phyloP scores from a whole-genome alignment of 1,284 basidiomycete species.

The Fomitopsis palustris region DNA sequence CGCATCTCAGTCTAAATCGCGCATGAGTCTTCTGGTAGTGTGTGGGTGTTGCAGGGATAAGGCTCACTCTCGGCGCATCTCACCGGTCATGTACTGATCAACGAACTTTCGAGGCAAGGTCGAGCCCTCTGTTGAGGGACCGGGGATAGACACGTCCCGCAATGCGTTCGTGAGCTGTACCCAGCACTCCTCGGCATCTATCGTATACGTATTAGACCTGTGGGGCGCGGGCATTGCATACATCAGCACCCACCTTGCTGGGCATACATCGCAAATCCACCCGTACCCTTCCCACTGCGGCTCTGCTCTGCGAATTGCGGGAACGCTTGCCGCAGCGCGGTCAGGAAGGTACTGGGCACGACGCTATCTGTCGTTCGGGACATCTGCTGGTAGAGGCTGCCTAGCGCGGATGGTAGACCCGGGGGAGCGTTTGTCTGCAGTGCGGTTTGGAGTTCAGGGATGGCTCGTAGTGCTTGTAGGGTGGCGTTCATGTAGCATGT shows the following conservation, averaged over 20 bases:
- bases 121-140: conserved; percentile 23
- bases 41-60: conserved; percentile 5
- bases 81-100: conserved; percentile 82
- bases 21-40: not conserved
- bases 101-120: conserved; percentile 55
- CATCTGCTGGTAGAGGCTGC: conserved; percentile 76
- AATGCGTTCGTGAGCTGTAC: conserved; percentile 80
- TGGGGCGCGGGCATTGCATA: not conserved
- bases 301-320: conserved; percentile 89
- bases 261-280: conserved; percentile 56
- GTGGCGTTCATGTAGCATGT: conserved; percentile 98
- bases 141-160: conserved; percentile 54
- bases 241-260: conserved; percentile 71
- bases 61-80: conserved; percentile 78
- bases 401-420: conserved; percentile 55
- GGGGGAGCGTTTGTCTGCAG: conserved; percentile 46
- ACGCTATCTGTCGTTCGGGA: conserved; percentile 74
- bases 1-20: conserved; percentile 60
- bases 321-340: conserved; percentile 70
- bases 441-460: conserved; percentile 83
- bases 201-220: not conserved
- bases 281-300: conserved; percentile 34
- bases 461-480: conserved; percentile 86
- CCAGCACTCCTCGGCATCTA: conserved; percentile 97
- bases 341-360: conserved; percentile 72